Evolutionary conservation across 352 stramenopile species (phyloP).

Genomic region (Globisporangium cederbergense): DNA sequence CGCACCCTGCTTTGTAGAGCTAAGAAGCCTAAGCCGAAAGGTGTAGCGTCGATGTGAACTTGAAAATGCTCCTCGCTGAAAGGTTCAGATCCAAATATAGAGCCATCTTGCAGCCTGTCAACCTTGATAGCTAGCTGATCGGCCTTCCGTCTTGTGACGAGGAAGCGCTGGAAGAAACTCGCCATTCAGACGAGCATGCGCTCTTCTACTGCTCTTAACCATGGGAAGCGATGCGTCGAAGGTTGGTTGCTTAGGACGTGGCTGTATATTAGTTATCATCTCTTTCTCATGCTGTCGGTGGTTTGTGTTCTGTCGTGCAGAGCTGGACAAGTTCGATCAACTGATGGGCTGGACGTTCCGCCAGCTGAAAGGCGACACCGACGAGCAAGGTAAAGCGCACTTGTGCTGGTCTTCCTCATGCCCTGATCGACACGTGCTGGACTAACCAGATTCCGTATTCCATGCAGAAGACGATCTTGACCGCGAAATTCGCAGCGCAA

Average conservation of each 20-base stretch:
- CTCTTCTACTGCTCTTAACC: constrained; percentile 19
- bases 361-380: constrained; percentile 18
- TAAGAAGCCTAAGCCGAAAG: too few species aligned
- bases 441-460: not conserved
- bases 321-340: constrained; percentile 54
- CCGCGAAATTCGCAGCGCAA: constrained; percentile 10
- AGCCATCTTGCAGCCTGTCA: not conserved
- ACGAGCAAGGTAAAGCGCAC: constrained; percentile 14
- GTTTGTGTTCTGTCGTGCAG: constrained; percentile 16
- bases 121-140: not conserved
- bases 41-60: not conserved
- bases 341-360: constrained; percentile 62
- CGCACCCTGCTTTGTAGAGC: not conserved
- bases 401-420: too few species aligned
- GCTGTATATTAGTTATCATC: not conserved
- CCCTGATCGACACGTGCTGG: not conserved
- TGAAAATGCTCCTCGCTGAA: too few species aligned
- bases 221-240: constrained; percentile 22
- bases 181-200: constrained; percentile 12
- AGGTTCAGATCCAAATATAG: not conserved
- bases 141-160: not conserved
- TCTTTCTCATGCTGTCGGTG: not conserved
- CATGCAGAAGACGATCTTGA: constrained; percentile 14
- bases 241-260: constrained; percentile 2
- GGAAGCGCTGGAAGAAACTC: constrained; percentile 2